Evolutionary conservation across 768 basidiomycete species (phyloP), one percentile per base, ranked within the genome.

Genomic region (Lactifluus volemus): DNA sequence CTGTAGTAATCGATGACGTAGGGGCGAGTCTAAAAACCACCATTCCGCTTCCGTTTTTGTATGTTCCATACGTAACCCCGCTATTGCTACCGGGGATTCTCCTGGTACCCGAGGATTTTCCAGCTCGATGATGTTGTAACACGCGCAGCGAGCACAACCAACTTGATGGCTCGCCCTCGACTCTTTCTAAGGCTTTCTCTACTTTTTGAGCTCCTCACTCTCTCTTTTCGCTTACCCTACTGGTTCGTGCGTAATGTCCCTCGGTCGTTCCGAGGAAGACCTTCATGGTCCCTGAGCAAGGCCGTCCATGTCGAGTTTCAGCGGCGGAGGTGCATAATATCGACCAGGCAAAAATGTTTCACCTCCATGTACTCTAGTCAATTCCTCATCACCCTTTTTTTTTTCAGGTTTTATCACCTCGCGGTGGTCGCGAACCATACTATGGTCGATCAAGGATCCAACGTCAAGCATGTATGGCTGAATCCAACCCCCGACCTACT

Each of bases 401-500:
- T 25, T 44, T 36, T 21, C 29, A 55, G 29, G 41, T 15, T 44
- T 42, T 25, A n/a, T 55, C 29, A 41, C 42, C 17, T 55, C 19
- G n/a, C 17, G 8, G 3, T 7, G 9, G 9, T 45, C 42, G 50
- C 49, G 12, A 50, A 59, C 25, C 58, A 59, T 39, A 47, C 48
- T 41, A 59, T 0, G 30, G 30, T 59, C 29, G 7, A 25, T n/a
- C 15, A 52, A 32, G 39, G 58, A 5, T 8, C 48, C n/a, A 29
- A 53, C 58, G 44, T 45, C 50, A 59, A 59, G 52, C 19, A 48
- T 32, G 63, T 61, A 8, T 67, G 65, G 65, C 50, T 66, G 1
- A 49, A 63, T 14, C 53, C 38, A 17, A 55, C 53, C 12, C 58
- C 60, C 2, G 59, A 61, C 11, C 49, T 59, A 9, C 12, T 67